Conservation (phyloP, 805 yeast species). For the Teunomyces pallodes region DNA sequence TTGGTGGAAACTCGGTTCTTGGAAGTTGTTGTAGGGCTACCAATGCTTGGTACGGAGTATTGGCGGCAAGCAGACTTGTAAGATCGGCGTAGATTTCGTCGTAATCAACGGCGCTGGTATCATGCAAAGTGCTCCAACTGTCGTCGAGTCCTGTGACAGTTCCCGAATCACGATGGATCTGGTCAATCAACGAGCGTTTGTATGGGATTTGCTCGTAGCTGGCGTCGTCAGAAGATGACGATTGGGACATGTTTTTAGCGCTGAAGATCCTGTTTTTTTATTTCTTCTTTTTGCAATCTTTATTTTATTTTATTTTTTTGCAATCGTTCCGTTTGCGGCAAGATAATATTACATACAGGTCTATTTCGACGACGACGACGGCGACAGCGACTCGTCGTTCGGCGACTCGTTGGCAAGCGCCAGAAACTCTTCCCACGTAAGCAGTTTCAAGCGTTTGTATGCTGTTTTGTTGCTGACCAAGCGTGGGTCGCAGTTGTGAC, state of each 20-base stretch:
- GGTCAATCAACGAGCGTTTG: background rate
- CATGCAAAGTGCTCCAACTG: constrained; percentile 1
- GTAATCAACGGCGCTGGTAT: background rate
- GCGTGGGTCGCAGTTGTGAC: constrained; percentile 21
- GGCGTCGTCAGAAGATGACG: background rate
- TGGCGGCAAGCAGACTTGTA: constrained; percentile 1
- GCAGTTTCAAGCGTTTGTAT: constrained; percentile 15
- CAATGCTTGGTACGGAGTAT: constrained; percentile 16
- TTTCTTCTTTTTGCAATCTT: background rate
- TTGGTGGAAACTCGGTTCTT: constrained; percentile 3
- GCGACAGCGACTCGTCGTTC: no score
- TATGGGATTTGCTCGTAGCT: constrained; percentile 1
- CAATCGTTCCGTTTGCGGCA: background rate
- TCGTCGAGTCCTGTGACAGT: background rate
- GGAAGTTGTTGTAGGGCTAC: constrained; percentile 7
- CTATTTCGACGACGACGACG: background rate
- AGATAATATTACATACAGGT: background rate
- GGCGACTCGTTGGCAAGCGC: constrained; percentile 12
- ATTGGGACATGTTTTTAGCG: background rate
- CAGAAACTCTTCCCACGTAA: constrained; percentile 14
- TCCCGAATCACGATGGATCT: constrained; percentile 1
- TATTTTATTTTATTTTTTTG: background rate
- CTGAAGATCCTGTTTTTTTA: background rate
- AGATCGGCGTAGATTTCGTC: constrained; percentile 6
- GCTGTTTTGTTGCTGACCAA: constrained; percentile 23